phyloP scores from a whole-genome alignment of 2,329 filamentous ascomycete genomes.

The Aspergillus udagawae region DNA sequence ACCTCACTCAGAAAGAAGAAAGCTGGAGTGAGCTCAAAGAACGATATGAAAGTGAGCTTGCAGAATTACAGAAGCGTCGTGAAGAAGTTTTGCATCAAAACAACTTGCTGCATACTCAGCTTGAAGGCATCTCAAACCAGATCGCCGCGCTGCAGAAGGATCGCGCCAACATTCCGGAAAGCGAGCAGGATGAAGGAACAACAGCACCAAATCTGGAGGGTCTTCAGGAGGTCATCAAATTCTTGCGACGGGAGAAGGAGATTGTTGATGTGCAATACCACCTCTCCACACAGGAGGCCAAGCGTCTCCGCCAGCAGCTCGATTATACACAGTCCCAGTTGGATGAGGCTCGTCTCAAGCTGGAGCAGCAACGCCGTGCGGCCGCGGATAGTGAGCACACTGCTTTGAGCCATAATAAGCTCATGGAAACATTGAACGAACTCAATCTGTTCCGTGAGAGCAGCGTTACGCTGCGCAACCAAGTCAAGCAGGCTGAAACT shows the following conservation, averaged over 20 bases:
- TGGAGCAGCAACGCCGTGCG: slow-evolving; percentile 80
- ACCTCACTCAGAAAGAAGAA: slow-evolving; percentile 73
- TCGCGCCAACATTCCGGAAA: slow-evolving; percentile 56
- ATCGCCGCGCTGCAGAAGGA: slow-evolving; percentile 75
- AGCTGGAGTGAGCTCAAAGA: slow-evolving; percentile 83
- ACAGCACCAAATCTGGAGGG: slow-evolving; percentile 62
- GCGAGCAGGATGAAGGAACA: slow-evolving; percentile 45
- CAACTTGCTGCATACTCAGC: slow-evolving; percentile 80
- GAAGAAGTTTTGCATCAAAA: slow-evolving; percentile 88
- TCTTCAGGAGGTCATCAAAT: slow-evolving; percentile 85
- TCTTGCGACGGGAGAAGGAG: slow-evolving; percentile 91
- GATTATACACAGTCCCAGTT: slow-evolving; percentile 83
- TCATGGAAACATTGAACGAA: slow-evolving; percentile 93
- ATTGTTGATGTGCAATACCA: slow-evolving; percentile 97
- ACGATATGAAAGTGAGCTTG: slow-evolving; percentile 77
- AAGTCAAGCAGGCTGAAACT: slow-evolving; percentile 73
- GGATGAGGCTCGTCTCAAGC: slow-evolving; percentile 81
- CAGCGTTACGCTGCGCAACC: slow-evolving; percentile 82
- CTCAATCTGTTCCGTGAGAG: slow-evolving; percentile 95
- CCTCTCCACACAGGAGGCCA: slow-evolving; percentile 79
- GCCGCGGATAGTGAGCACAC: slow-evolving; percentile 69
- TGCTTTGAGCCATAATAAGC: slow-evolving; percentile 76
- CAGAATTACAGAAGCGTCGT: slow-evolving; percentile 71
- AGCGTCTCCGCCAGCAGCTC: slow-evolving; percentile 83
- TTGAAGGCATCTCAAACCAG: slow-evolving; percentile 77